Evolutionary conservation across 176 grass and related monocot genomes (phyloP).

Genomic region (Tuctoria greenei): DNA sequence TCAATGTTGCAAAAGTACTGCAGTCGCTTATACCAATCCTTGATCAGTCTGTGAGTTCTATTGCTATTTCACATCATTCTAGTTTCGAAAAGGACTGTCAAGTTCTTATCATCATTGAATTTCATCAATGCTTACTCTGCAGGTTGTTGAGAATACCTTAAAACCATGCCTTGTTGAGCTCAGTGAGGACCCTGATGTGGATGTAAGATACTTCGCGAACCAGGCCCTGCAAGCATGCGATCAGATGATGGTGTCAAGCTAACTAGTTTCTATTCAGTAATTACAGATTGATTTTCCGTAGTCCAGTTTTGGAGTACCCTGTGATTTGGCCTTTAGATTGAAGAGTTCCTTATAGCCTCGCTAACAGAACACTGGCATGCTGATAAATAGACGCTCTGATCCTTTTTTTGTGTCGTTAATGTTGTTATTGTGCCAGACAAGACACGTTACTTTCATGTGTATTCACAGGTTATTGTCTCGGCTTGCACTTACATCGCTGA

Average conservation of each 20-base stretch:
- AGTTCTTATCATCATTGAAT: conserved; percentile 22
- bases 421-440: conserved; percentile 34
- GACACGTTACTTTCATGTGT: background rate
- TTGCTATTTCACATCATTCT: too few species aligned
- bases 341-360: conserved; percentile 25
- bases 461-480: too few species aligned
- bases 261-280: conserved; percentile 28
- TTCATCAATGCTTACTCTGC: conserved; percentile 31
- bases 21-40: too few species aligned
- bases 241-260: conserved; percentile 89
- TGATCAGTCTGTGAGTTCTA: too few species aligned
- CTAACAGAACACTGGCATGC: conserved; percentile 30
- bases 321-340: conserved; percentile 43
- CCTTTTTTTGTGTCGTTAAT: conserved; percentile 30
- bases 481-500: too few species aligned
- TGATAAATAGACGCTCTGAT: conserved; percentile 38
- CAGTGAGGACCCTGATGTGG: conserved; percentile 93
- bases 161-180: conserved; percentile 89
- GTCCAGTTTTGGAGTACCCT: conserved; percentile 45
- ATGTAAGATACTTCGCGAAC: conserved; percentile 74
- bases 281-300: conserved; percentile 31
- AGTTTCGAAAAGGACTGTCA: too few species aligned
- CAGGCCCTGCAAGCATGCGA: conserved; percentile 82
- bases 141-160: conserved; percentile 73
- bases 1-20: too few species aligned